Evolutionary conservation across 2,329 filamentous ascomycete genomes (phyloP).

Genomic region (Curvularia verruculosa): DNA sequence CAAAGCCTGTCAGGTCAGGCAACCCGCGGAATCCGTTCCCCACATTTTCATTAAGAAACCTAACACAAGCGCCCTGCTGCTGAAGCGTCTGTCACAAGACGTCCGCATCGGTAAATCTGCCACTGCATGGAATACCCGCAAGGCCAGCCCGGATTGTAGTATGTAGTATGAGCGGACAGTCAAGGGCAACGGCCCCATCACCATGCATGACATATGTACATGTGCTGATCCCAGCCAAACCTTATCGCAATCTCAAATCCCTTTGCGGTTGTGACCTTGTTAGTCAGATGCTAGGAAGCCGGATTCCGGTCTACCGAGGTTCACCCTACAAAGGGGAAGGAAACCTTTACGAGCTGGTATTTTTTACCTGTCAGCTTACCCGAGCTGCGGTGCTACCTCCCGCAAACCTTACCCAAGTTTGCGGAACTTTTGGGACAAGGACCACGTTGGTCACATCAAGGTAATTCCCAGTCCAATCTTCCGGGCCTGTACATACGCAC

Average conservation of each 20-base stretch:
- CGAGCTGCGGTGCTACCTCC: constrained; percentile 5
- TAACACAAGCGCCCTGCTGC: not conserved
- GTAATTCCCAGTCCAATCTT: constrained; percentile 7
- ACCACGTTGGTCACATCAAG: constrained; percentile 2
- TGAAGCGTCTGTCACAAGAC: not conserved
- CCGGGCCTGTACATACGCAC: not conserved
- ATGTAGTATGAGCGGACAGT: not conserved
- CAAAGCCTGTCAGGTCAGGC: constrained; percentile 7
- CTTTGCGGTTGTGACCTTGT: not conserved
- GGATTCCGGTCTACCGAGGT: not conserved
- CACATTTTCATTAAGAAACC: constrained; percentile 5
- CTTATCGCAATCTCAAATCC: constrained; percentile 4
- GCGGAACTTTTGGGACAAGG: constrained; percentile 6
- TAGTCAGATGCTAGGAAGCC: not conserved
- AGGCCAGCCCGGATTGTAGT: not conserved
- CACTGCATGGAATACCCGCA: not conserved
- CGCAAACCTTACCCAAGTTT: constrained; percentile 11
- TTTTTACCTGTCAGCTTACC: constrained; percentile 2
- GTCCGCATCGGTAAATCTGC: not conserved
- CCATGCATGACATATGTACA: constrained; percentile 5
- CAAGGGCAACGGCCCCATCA: not conserved
- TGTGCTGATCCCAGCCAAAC: constrained; percentile 5
- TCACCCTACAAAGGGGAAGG: constrained; percentile 1
- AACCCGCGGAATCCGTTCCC: not conserved
- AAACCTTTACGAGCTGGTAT: not conserved